A percentile compares a stretch with the other conserved stretches of the same genome.
Evolutionary conservation across 2,329 filamentous ascomycete species (phyloP).

Genomic region (Colletotrichum lentis): DNA sequence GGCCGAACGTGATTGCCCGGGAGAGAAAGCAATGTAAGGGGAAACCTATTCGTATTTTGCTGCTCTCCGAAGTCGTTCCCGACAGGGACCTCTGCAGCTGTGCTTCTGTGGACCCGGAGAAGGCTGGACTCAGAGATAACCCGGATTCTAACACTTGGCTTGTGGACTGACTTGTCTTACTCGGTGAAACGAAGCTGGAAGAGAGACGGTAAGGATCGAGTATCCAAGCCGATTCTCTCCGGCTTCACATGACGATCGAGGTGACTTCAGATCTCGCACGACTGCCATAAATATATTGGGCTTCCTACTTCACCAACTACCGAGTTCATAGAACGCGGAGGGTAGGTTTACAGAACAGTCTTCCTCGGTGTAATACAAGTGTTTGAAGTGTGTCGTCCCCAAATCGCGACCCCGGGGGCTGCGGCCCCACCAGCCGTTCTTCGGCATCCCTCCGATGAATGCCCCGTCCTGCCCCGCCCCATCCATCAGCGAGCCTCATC

Average conservation of each 20-base stretch:
- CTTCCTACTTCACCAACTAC: too few species aligned
- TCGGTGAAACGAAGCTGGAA: too few species aligned
- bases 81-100: background rate
- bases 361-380: too few species aligned
- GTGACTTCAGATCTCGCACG: too few species aligned
- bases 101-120: background rate
- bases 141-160: too few species aligned
- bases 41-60: background rate
- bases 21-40: background rate
- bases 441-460: background rate
- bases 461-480: background rate
- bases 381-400: background rate
- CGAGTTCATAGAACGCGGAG: too few species aligned
- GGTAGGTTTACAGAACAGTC: too few species aligned
- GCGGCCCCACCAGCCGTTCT: background rate
- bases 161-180: background rate
- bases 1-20: background rate
- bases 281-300: too few species aligned
- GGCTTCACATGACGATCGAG: background rate
- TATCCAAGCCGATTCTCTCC: background rate
- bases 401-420: background rate
- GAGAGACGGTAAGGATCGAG: background rate
- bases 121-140: background rate
- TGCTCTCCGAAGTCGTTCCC: too few species aligned
- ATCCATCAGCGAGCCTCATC: constrained; percentile 1